Base-by-base conservation (phyloP, 2,329 filamentous ascomycete species). In the Keithomyces neogunnii region DNA sequence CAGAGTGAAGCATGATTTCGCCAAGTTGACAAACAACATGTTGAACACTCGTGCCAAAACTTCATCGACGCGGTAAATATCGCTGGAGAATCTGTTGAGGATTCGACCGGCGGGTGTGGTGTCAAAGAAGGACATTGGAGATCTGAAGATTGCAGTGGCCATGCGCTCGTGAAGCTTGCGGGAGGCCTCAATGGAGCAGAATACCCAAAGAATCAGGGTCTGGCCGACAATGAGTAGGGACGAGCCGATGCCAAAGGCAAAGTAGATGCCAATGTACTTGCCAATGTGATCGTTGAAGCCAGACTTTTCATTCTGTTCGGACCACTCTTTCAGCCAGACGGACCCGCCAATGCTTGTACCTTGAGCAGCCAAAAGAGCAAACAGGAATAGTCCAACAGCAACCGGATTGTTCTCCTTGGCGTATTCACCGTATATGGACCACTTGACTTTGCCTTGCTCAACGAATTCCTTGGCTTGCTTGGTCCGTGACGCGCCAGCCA, bases 81-180 rank as follows among this genome's bases (percentile, higher is more conserved):
- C 84, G 70, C 84, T 84, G 58, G 92, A 97, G 69, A 99, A 99
- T 50, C 93, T 81, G 68, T 99, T 99, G 53, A 99, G 75, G 62
- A 99, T 96, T 52, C 95, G 84, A n/a, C 93, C 93, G 56, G 91
- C 86, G 3, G 93, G 93, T 2, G 93, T 99, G 1, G 91, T 96
- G 67, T 99, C 95, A 61, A 99, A 99, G 72, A 99, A 99, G 60
- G 84, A 93, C 93, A 99, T 99, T 50, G 93, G 95, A 38, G 90
- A 95, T 59, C 93, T 82, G 78, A 99, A 99, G 60, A 97, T 96
- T 19, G 93, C 90, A 62, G 87, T 93, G 43, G 92, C 92, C 93
- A 99, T 97, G 57, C 89, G 81, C 71, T 97, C 93, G 66, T 99
- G 93, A 51, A 99, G 78, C 72, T 97, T 99, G 56, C 93, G 83